A percentile compares a stretch with the other conserved stretches of the same genome.
These are phyloP conservation scores for Fusarium xyrophilum DNA, from an alignment of 2,329 filamentous ascomycete genomes.

Conservation along the genomic window DNA sequence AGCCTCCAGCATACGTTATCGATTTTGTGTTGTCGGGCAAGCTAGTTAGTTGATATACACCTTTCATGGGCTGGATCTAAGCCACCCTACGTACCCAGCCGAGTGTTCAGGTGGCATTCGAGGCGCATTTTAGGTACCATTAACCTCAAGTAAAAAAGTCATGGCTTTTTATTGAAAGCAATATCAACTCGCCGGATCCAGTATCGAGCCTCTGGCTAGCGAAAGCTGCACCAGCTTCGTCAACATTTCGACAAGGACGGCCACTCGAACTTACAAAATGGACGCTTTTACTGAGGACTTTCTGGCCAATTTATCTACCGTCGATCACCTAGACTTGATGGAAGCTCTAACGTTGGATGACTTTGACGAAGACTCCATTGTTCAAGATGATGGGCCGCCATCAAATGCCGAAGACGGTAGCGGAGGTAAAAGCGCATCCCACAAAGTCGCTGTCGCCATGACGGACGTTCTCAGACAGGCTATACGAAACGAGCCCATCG, in stretches of 20 bases:
- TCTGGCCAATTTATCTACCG: background rate
- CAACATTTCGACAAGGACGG: background rate
- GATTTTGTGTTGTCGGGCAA: too few relatives aligned
- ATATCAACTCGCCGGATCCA: background rate
- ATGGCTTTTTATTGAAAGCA: fast-evolving
- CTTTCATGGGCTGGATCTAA: background rate
- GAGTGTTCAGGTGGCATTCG: fast-evolving
- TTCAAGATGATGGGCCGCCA: fast-evolving
- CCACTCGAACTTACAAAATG: background rate
- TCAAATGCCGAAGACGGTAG: background rate
- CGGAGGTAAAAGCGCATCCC: background rate
- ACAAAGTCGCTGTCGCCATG: background rate
- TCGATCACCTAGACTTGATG: background rate
- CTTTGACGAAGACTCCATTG: fast-evolving
- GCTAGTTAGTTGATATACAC: too few relatives aligned
- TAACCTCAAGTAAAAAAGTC: background rate
- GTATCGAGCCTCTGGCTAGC: background rate
- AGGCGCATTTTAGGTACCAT: background rate
- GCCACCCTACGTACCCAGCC: background rate
- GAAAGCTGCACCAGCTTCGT: background rate
- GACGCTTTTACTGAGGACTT: background rate
- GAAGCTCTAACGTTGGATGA: background rate
- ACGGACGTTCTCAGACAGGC: fast-evolving
- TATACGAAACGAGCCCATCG: background rate
- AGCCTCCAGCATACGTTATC: too few relatives aligned